A percentile compares a stretch with the other conserved stretches of the same genome.
Conservation (phyloP, 2,329 filamentous ascomycete genomes). For the Botrytis elliptica region DNA sequence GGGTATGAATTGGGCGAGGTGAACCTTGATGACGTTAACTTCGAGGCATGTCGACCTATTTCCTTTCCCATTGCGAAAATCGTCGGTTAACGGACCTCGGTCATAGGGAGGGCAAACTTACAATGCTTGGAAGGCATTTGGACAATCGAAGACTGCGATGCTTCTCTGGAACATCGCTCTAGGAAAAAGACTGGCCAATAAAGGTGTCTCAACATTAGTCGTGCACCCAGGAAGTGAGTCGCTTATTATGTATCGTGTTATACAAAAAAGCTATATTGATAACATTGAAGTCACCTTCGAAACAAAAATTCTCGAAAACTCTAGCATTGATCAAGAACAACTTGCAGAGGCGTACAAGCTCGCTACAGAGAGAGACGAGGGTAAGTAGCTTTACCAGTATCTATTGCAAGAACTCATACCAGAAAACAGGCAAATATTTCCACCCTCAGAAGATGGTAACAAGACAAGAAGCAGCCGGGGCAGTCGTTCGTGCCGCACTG, state of each 20-base stretch:
- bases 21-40: conserved; percentile 42
- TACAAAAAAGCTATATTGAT: neutral
- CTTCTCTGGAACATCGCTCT: neutral
- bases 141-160: neutral
- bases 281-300: neutral
- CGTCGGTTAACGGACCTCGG: neutral
- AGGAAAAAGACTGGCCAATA: neutral
- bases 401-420: neutral
- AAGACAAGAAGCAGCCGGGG: neutral
- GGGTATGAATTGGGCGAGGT: conserved; percentile 42
- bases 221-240: neutral
- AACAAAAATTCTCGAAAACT: neutral
- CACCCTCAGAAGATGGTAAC: neutral
- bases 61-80: neutral
- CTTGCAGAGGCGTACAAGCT: neutral
- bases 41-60: conserved; percentile 24
- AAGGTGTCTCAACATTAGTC: neutral
- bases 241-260: neutral
- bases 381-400: neutral
- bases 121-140: conserved; percentile 1
- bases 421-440: neutral
- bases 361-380: neutral
- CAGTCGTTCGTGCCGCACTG: neutral
- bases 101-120: neutral
- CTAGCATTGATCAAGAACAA: neutral